These are phyloP conservation scores for Mortierella sp. DNA, from an alignment of 371 early-diverging fungal species.

Conservation along the genomic window DNA sequence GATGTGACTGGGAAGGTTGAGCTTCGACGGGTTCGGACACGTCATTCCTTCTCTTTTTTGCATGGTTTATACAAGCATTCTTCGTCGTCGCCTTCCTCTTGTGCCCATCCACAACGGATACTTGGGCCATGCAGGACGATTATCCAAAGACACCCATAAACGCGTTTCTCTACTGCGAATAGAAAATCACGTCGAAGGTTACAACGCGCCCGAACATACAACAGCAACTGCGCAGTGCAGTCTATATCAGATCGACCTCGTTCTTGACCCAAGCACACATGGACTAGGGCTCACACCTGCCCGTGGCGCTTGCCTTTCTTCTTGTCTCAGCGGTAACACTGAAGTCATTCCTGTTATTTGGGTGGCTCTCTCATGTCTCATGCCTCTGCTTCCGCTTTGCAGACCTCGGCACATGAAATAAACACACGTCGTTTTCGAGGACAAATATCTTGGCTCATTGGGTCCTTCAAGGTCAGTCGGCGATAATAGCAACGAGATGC, in stretches of 20 bases:
- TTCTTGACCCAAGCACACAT: not conserved
- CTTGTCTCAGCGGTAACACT: not conserved
- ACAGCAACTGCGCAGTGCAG: not conserved
- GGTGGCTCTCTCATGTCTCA: not conserved
- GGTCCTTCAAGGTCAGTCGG: not conserved
- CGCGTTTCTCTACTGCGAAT: not conserved
- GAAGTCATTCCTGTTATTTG: not conserved
- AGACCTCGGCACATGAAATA: too few species aligned
- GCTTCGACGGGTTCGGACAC: not conserved
- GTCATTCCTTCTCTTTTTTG: not conserved
- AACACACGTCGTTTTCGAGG: not conserved
- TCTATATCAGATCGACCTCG: not conserved
- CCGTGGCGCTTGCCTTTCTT: not conserved
- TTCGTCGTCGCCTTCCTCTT: not conserved
- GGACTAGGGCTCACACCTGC: not conserved
- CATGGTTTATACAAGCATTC: not conserved
- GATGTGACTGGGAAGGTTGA: constrained; percentile 13
- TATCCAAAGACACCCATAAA: not conserved
- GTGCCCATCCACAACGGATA: not conserved
- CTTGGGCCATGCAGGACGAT: not conserved
- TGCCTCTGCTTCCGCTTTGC: not conserved
- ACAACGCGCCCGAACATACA: not conserved
- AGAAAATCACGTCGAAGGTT: not conserved
- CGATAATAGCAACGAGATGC: not conserved
- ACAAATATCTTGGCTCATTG: not conserved